Evolutionary conservation across 2,329 filamentous ascomycete genomes (phyloP), one percentile per base, ranked within the genome.

Genomic region (Claviceps africana): DNA sequence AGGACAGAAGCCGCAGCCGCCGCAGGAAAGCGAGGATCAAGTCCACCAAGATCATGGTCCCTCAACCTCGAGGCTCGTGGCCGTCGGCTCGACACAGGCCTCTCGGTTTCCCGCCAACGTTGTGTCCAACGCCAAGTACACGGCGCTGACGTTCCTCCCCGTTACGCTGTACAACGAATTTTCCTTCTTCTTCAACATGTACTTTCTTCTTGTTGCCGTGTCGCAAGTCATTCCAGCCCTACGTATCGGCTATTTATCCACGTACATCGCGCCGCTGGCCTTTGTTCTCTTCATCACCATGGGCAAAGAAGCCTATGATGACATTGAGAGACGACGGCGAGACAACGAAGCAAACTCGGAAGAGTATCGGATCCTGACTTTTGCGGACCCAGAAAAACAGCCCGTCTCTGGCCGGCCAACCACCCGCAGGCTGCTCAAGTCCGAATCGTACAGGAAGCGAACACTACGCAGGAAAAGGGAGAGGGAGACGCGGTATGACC

Each of bases 111-210:
- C 93, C 10, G 81, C 86, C 9, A 98, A 98, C 67, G 79, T 88
- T 53, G 80, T 98, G 48, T 97, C 91, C 37, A 97, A 98, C 65
- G 91, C 93, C 52, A 98, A 97, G 75, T 98, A 98, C 67, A 97
- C 91, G 31, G 82, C 90, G 1, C 85, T 90, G 73, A 95, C 86
- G 50, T 98, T 98, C 68, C 77, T 98, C 15, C 94, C 94, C 2
- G 77, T 91, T 50, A 98, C 93, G 0, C 74, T 98, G 22, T 98
- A 96, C 70, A 97, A 97, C 70, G 93, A 98, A 65, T 98, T 98
- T 66, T 96, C 91, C 54, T 98, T 97, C 73, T 98, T 98, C 71
- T 95, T 98, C 76, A 98, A 98, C 76, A 88, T 97, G 75, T 98
- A 98, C 67, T 98, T 98, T 67, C 75, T 98, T 52, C 81, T 97